phyloP scores from a whole-genome alignment of 441 rosid genomes.

The Pelargonium cotyledonis region DNA sequence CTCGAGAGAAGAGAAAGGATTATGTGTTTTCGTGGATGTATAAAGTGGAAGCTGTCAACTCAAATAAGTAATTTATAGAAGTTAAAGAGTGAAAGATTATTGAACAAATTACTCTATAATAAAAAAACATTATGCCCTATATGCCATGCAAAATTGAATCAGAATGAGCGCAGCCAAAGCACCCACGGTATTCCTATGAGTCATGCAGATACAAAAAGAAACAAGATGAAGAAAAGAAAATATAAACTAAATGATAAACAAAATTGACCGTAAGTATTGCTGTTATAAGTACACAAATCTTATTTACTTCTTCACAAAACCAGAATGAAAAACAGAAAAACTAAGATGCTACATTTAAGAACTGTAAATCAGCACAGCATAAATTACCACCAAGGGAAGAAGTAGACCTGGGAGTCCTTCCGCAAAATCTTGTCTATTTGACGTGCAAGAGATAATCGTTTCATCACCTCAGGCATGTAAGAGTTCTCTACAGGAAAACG shows the following conservation, averaged over 20 bases:
- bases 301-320: too few species aligned
- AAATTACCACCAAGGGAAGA: conserved; percentile 9
- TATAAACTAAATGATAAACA: not conserved
- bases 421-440: conserved; percentile 76
- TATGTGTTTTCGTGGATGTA: too few species aligned
- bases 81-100: too few species aligned
- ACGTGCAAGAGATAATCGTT: conserved; percentile 78
- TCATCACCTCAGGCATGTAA: conserved; percentile 86
- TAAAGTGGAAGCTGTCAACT: too few species aligned
- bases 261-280: not conserved
- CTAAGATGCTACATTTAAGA: not conserved
- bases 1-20: too few species aligned
- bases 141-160: too few species aligned
- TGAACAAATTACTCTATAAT: too few species aligned
- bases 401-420: conserved; percentile 72
- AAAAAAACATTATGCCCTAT: too few species aligned
- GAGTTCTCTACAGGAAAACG: conserved; percentile 79
- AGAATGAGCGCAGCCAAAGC: not conserved
- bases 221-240: not conserved
- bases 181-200: too few species aligned
- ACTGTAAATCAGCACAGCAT: not conserved
- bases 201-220: not conserved
- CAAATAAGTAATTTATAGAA: too few species aligned
- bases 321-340: not conserved
- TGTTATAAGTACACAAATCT: too few species aligned